Conservation (phyloP, 495 filamentous ascomycete species). For the Thermothielavioides terrestris region DNA sequence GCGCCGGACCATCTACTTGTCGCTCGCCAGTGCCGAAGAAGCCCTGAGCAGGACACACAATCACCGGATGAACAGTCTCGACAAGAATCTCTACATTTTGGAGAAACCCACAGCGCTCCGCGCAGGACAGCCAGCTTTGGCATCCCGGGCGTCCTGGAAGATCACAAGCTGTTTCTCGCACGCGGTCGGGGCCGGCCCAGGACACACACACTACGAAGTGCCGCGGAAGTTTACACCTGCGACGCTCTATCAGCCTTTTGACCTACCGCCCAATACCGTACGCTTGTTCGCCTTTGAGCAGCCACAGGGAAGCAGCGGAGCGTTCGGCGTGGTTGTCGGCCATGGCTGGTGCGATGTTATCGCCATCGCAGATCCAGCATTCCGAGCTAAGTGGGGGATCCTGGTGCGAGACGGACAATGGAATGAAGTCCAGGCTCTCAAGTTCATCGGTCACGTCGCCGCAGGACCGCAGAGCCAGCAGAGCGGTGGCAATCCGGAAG, state of each 20-base stretch:
- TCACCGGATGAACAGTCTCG: conserved; percentile 12
- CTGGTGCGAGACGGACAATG: conserved; percentile 15
- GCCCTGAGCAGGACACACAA: conserved; percentile 4
- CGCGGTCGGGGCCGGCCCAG: conserved; percentile 13
- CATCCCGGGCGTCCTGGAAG: conserved; percentile 4
- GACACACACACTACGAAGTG: conserved; percentile 15
- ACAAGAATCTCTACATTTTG: conserved; percentile 17
- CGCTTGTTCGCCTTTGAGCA: conserved; percentile 18
- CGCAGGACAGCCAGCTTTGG: neutral
- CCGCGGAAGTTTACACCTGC: conserved; percentile 10
- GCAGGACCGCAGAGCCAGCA: neutral
- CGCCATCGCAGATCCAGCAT: conserved; percentile 2
- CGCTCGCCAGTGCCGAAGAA: conserved; percentile 3
- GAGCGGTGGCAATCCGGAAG: neutral
- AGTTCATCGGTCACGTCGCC: conserved; percentile 6
- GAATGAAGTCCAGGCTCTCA: conserved; percentile 10
- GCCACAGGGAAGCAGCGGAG: neutral
- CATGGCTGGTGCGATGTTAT: conserved; percentile 18
- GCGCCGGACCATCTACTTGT: conserved; percentile 17
- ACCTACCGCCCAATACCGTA: conserved; percentile 9
- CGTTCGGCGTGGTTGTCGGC: conserved; percentile 16
- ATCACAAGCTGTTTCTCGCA: conserved; percentile 19
- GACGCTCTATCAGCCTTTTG: conserved; percentile 15
- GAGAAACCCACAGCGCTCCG: conserved; percentile 7
- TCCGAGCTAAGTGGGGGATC: conserved; percentile 6